Conservation (phyloP, 805 yeast species). For the Sugiyamaella lignohabitans region DNA sequence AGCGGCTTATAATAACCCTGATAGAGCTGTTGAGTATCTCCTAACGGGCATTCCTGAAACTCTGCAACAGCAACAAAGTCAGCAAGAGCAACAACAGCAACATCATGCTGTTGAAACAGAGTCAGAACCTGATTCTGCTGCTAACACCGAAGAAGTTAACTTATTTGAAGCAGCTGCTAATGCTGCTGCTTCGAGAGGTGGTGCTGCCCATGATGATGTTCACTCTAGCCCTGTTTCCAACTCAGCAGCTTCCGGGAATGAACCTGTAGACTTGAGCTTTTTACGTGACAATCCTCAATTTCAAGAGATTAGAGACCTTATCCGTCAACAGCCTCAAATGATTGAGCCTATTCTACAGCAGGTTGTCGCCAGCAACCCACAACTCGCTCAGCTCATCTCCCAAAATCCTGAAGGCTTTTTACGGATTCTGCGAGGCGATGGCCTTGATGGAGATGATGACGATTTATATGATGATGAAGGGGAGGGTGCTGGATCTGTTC, state of each 20-base stretch:
- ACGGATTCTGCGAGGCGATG: conserved; percentile 54
- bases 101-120: conserved; percentile 4
- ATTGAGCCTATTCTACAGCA: conserved; percentile 79
- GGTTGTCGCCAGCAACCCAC: conserved; percentile 75
- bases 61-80: conserved; percentile 34
- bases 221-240: too few species aligned
- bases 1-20: conserved; percentile 96
- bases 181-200: conserved; percentile 9
- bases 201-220: conserved; percentile 32
- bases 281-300: conserved; percentile 34
- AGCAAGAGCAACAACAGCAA: conserved; percentile 16
- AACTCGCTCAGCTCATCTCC: conserved; percentile 62
- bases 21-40: conserved; percentile 93
- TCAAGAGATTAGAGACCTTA: conserved; percentile 63
- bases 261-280: conserved; percentile 36
- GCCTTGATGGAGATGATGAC: conserved; percentile 38
- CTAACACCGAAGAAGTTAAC: conserved; percentile 32
- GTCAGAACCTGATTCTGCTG: conserved; percentile 19
- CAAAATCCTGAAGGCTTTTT: conserved; percentile 79
- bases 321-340: conserved; percentile 82
- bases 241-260: conserved; percentile 21
- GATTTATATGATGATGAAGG: conserved; percentile 42
- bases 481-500: conserved; percentile 33
- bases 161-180: conserved; percentile 35
- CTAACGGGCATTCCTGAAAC: conserved; percentile 82